phyloP scores from a whole-genome alignment of 257 asterid genomes.

The Datura wrightii region DNA sequence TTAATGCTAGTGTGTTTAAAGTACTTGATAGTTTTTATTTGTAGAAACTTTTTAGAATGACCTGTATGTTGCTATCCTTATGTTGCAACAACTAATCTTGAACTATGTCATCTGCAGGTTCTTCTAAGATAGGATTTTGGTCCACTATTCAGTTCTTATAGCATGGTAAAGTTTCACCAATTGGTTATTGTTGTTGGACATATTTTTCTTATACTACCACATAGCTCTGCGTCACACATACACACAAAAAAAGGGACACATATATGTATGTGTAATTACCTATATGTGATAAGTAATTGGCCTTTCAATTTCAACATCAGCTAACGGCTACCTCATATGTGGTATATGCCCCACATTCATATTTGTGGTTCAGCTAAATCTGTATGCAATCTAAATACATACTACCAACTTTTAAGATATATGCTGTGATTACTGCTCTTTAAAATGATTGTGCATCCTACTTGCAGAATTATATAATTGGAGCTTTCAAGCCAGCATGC shows the following conservation, averaged over 20 bases:
- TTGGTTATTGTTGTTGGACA: conserved; percentile 23
- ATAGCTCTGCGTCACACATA: not conserved
- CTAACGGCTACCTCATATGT: not conserved
- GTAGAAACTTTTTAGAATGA: not conserved
- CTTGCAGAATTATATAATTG: conserved; percentile 78
- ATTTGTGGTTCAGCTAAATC: not conserved
- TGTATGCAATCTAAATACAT: not conserved
- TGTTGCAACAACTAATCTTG: conserved; percentile 24
- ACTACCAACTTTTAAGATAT: not conserved
- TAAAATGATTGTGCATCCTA: not conserved
- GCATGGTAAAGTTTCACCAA: conserved; percentile 33
- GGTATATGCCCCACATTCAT: not conserved
- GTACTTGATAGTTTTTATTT: not conserved
- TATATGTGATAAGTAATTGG: not conserved
- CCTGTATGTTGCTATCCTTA: not conserved
- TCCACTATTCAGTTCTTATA: not conserved
- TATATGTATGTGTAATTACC: not conserved
- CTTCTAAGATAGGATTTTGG: conserved; percentile 5
- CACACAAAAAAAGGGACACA: not conserved
- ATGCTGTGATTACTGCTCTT: not conserved
- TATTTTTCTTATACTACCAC: conserved; percentile 11
- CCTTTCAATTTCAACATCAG: conserved; percentile 20
- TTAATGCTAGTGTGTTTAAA: not conserved
- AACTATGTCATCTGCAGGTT: conserved; percentile 26
- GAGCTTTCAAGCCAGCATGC: conserved; percentile 96